Percentiles rank a stretch among this genome's conserved stretches.
phyloP scores from a whole-genome alignment of 139 green algal species.

The Trebouxia sp. region DNA sequence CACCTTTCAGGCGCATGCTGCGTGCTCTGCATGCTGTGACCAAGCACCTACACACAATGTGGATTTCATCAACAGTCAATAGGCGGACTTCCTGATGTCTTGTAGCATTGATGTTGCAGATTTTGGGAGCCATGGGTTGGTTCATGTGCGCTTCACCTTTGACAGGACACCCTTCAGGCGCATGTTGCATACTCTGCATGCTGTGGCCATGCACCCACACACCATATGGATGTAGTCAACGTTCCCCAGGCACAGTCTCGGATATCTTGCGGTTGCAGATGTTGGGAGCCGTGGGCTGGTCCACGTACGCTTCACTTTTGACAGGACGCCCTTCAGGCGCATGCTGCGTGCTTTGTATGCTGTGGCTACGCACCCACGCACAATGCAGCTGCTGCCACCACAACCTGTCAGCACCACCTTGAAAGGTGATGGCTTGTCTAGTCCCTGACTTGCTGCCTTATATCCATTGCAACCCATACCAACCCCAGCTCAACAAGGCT shows the following conservation, averaged over 20 bases:
- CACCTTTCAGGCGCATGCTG: slow-evolving; percentile 45
- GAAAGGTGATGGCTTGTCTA: too few species aligned
- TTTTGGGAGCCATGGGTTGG: background rate
- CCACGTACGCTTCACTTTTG: slow-evolving; percentile 63
- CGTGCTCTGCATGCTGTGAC: slow-evolving; percentile 30
- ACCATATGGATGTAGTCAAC: too few species aligned
- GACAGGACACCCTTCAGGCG: background rate
- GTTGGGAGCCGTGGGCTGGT: slow-evolving; percentile 32
- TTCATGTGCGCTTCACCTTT: background rate
- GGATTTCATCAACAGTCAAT: too few species aligned
- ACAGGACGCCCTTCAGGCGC: slow-evolving; percentile 39
- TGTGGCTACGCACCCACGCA: background rate
- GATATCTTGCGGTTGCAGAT: background rate
- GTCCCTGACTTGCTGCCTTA: background rate
- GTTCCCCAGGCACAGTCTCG: background rate
- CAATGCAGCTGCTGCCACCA: slow-evolving; percentile 16
- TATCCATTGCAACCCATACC: background rate
- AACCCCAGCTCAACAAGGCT: too few species aligned
- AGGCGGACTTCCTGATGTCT: background rate
- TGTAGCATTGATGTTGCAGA: background rate
- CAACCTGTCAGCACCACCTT: background rate
- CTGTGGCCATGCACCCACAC: background rate
- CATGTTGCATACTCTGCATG: slow-evolving; percentile 48
- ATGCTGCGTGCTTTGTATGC: slow-evolving; percentile 49
- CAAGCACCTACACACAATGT: background rate